phyloP scores from a whole-genome alignment of 257 asterid genomes.

The Solanum peruvianum region DNA sequence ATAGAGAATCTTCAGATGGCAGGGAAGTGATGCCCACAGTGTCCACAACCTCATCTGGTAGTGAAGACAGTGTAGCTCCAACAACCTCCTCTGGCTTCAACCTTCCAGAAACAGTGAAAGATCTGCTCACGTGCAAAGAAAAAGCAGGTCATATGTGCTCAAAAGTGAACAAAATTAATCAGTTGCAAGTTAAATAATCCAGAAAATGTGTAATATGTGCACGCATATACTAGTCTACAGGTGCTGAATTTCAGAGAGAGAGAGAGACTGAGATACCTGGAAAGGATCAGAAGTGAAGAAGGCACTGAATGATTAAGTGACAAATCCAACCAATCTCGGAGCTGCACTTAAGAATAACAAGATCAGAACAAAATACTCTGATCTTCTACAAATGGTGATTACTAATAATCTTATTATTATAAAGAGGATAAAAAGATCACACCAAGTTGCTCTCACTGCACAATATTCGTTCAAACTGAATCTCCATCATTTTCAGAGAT shows the following conservation, averaged over 20 bases:
- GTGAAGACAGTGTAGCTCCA: conserved; percentile 71
- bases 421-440: neutral
- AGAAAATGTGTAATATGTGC: neutral
- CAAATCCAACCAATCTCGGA: conserved; percentile 87
- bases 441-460: neutral
- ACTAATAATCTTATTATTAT: neutral
- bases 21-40: conserved; percentile 67
- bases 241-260: neutral
- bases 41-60: conserved; percentile 93
- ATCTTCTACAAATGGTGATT: neutral
- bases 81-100: conserved; percentile 79
- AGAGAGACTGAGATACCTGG: conserved; percentile 34
- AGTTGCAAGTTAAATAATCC: neutral
- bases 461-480: neutral
- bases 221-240: neutral
- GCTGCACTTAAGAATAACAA: conserved; percentile 26
- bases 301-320: conserved; percentile 86
- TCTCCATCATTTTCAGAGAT: neutral
- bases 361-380: neutral
- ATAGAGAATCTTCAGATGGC: conserved; percentile 81
- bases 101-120: conserved; percentile 74
- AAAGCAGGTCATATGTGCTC: conserved; percentile 11
- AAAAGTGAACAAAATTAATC: neutral
- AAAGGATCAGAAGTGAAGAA: conserved; percentile 77
- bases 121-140: conserved; percentile 29